A percentile compares a stretch with the other conserved stretches of the same genome.
These are phyloP conservation scores for Cryphonectria japonica DNA, from an alignment of 2,329 filamentous ascomycete genomes.

Conservation along the genomic window DNA sequence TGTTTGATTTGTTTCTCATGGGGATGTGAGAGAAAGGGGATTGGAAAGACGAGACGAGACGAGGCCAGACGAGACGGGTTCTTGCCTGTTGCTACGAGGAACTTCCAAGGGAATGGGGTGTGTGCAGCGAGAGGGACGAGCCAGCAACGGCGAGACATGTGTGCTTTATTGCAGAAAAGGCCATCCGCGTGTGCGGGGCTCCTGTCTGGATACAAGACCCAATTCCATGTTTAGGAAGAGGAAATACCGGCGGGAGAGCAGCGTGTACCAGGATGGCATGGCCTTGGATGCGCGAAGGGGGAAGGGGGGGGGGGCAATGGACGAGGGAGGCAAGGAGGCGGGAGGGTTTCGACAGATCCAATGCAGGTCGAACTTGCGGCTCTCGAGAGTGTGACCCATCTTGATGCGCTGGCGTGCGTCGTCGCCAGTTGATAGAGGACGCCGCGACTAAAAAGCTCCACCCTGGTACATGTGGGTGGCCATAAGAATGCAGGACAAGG, in stretches of 20 bases:
- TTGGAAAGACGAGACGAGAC: conserved; percentile 45
- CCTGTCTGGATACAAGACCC: conserved; percentile 31
- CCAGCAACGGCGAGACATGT: conserved; percentile 63
- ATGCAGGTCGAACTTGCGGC: conserved; percentile 68
- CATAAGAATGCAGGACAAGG: conserved; percentile 29
- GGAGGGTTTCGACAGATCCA: conserved; percentile 51
- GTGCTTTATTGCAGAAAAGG: conserved; percentile 66
- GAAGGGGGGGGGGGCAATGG: not conserved
- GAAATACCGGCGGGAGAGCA: conserved; percentile 40
- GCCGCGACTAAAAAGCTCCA: conserved; percentile 67
- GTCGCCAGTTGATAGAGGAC: conserved; percentile 77
- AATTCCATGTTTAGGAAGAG: conserved; percentile 36
- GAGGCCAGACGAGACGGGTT: conserved; percentile 34
- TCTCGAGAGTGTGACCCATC: conserved; percentile 70
- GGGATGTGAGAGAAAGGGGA: conserved; percentile 36
- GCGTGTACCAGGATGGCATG: conserved; percentile 43
- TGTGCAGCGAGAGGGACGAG: conserved; percentile 48
- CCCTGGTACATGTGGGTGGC: conserved; percentile 53
- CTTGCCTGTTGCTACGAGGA: conserved; percentile 47
- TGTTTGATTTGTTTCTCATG: conserved; percentile 21
- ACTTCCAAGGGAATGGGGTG: conserved; percentile 47
- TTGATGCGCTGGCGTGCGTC: conserved; percentile 91
- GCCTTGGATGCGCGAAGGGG: conserved; percentile 15
- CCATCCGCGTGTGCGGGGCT: conserved; percentile 53
- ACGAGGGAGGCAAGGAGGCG: conserved; percentile 23